Conservation (phyloP, 257 asterid species). For the Thymus quinquecostatus region DNA sequence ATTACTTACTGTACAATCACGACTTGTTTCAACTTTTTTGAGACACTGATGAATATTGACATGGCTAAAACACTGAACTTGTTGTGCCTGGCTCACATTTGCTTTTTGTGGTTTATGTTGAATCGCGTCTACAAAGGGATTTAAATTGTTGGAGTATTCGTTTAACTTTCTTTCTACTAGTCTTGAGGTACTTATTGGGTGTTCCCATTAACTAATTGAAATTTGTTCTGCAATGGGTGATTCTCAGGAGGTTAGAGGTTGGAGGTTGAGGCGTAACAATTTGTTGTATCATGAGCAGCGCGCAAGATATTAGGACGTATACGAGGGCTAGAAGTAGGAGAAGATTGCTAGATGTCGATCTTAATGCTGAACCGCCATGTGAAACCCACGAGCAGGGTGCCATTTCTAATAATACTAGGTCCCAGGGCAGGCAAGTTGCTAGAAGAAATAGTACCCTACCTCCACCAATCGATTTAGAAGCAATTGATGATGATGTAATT, state of each 20-base stretch:
- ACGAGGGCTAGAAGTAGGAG: constrained; percentile 46
- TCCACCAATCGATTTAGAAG: constrained; percentile 54
- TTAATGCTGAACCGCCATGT: constrained; percentile 50
- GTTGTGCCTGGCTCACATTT: neutral
- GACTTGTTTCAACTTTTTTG: neutral
- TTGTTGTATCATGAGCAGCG: constrained; percentile 41
- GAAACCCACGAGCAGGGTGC: constrained; percentile 42
- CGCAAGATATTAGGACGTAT: constrained; percentile 35
- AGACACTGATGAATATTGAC: neutral
- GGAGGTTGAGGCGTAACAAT: constrained; percentile 18
- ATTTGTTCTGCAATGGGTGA: constrained; percentile 21
- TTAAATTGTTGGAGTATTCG: neutral
- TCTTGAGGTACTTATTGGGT: neutral
- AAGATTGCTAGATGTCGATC: constrained; percentile 50
- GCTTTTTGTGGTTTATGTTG: neutral
- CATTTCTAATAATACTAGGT: constrained; percentile 31
- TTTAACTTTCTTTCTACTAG: neutral
- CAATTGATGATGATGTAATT: constrained; percentile 60
- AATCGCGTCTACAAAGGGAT: neutral
- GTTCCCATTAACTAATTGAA: neutral
- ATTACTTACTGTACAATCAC: neutral
- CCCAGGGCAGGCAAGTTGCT: constrained; percentile 39
- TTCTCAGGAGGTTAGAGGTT: constrained; percentile 31
- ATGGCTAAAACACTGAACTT: neutral
- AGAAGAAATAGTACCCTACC: constrained; percentile 30